Evolutionary conservation across 2,329 filamentous ascomycete species (phyloP).

Genomic region (Fusarium nygamai): DNA sequence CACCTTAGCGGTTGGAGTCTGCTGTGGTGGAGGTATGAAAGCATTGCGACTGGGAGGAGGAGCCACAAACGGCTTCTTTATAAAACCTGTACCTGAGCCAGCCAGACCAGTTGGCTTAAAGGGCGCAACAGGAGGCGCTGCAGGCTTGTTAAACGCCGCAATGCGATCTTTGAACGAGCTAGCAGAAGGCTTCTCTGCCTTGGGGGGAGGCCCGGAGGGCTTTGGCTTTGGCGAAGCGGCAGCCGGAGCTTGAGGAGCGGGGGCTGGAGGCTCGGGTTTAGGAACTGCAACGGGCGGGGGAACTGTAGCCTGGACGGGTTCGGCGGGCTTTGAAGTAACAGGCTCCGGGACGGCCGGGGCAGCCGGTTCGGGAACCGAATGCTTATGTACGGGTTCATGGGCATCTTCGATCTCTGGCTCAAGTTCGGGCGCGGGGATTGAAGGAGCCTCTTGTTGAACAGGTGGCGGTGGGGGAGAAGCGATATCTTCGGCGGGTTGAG

Average conservation of each 20-base stretch:
- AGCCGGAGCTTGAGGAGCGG: constrained; percentile 42
- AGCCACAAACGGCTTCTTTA: constrained; percentile 97
- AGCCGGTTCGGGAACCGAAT: constrained; percentile 49
- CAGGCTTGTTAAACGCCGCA: constrained; percentile 93
- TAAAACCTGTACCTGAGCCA: constrained; percentile 71
- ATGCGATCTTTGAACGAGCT: constrained; percentile 95
- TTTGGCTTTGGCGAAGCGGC: constrained; percentile 50
- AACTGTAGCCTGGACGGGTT: constrained; percentile 47
- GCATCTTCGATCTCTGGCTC: constrained; percentile 52
- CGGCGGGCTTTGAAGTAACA: constrained; percentile 46
- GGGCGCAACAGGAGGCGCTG: constrained; percentile 86
- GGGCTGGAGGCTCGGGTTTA: constrained; percentile 49
- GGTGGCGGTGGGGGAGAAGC: constrained; percentile 49
- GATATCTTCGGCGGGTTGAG: constrained; percentile 50
- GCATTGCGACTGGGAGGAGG: constrained; percentile 93
- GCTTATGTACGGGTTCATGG: constrained; percentile 44
- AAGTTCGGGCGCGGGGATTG: constrained; percentile 48
- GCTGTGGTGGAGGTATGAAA: constrained; percentile 81
- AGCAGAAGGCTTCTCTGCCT: constrained; percentile 75
- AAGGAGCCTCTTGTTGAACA: constrained; percentile 45
- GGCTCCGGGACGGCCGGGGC: constrained; percentile 44
- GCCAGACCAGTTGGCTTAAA: constrained; percentile 80
- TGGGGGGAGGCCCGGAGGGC: constrained; percentile 70
- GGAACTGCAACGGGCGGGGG: constrained; percentile 30
- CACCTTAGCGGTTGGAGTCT: constrained; percentile 75